These are phyloP conservation scores for Russula earlei DNA, from an alignment of 768 basidiomycete species.

Conservation along the genomic window DNA sequence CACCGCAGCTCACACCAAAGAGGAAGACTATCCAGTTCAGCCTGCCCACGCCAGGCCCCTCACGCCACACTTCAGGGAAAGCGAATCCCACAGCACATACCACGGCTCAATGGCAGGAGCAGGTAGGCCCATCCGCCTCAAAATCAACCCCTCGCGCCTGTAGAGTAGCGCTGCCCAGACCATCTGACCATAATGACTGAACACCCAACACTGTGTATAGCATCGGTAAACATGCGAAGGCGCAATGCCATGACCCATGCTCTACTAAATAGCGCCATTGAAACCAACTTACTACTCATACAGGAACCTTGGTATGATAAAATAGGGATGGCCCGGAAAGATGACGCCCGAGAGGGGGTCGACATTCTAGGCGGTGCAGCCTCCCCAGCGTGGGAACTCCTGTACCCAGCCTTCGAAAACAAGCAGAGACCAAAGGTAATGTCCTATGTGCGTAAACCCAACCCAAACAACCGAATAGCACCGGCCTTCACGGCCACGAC, in stretches of 20 bases:
- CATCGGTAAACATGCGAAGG: not conserved
- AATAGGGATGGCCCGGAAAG: not conserved
- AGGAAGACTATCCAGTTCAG: too few species aligned
- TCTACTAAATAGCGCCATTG: not conserved
- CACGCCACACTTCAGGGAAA: too few species aligned
- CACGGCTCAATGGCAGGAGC: too few species aligned
- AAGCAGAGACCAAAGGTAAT: not conserved
- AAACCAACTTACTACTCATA: not conserved
- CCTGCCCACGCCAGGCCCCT: too few species aligned
- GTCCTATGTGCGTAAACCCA: not conserved
- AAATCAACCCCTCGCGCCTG: not conserved
- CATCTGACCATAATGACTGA: not conserved
- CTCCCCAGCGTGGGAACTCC: not conserved
- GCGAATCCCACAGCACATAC: too few species aligned
- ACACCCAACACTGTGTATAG: not conserved
- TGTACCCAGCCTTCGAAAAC: not conserved
- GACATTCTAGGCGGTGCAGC: not conserved
- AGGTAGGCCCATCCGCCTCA: too few species aligned
- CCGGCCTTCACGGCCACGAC: not conserved
- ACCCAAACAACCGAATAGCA: not conserved
- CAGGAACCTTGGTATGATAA: not conserved
- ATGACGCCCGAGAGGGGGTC: not conserved
- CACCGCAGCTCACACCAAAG: too few species aligned
- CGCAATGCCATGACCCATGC: not conserved
- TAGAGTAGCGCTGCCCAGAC: not conserved